Conservation (phyloP, 1,139 yeast species). For the Casaregolazyma suthepensis region DNA sequence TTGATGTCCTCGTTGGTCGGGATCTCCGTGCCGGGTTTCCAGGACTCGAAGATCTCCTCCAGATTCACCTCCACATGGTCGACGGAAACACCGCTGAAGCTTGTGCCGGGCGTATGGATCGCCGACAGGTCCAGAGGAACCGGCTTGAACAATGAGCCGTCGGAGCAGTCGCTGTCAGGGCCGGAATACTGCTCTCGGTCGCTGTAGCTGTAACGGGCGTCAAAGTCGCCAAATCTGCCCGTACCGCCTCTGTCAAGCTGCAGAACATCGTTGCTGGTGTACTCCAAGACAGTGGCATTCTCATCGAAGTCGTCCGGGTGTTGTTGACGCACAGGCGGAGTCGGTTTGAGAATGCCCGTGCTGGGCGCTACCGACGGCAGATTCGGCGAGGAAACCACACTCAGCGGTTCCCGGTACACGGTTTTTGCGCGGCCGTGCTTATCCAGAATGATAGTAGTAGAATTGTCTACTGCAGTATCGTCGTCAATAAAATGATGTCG, state of each 20-base stretch:
- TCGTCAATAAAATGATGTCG: neutral
- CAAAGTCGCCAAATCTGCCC: neutral
- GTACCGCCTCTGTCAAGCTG: neutral
- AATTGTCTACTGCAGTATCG: neutral
- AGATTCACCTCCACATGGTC: constrained; percentile 1
- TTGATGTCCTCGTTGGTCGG: neutral
- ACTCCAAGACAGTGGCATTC: neutral
- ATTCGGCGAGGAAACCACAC: neutral
- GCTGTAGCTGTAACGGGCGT: neutral
- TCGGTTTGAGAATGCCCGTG: neutral
- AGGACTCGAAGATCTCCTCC: constrained; percentile 1
- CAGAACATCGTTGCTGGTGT: neutral
- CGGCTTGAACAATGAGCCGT: neutral
- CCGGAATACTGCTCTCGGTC: neutral
- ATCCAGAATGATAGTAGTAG: neutral
- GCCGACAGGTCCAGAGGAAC: neutral
- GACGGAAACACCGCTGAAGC: neutral
- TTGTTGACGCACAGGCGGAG: neutral
- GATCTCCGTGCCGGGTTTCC: neutral
- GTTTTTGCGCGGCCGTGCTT: neutral
- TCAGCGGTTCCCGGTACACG: neutral
- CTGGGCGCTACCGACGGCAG: neutral
- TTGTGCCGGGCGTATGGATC: neutral
- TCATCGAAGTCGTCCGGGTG: neutral
- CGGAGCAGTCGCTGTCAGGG: neutral